These are phyloP conservation scores for Dendrostoma leiphaemia DNA, from an alignment of 2,329 filamentous ascomycete species.

Conservation along the genomic window DNA sequence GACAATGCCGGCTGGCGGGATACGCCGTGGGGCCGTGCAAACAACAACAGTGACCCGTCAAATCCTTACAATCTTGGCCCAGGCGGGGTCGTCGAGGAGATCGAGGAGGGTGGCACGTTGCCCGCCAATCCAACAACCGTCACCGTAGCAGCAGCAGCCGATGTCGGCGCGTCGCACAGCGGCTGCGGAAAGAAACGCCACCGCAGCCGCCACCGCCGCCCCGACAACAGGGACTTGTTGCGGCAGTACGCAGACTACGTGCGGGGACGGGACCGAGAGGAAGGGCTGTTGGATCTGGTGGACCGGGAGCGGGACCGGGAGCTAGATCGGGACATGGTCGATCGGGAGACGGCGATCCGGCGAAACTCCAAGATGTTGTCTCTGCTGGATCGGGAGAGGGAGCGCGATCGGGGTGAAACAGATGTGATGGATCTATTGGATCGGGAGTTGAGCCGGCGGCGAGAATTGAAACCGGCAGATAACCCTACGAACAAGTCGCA, in stretches of 20 bases:
- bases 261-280: neutral
- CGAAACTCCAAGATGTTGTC: slow-evolving; percentile 2
- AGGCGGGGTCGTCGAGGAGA: slow-evolving; percentile 5
- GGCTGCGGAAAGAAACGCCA: neutral
- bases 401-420: neutral
- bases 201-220: no score
- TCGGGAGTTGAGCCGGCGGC: neutral
- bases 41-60: neutral
- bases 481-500: neutral
- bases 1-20: slow-evolving; percentile 8
- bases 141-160: neutral
- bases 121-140: neutral
- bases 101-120: slow-evolving; percentile 5
- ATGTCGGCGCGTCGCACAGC: slow-evolving; percentile 1
- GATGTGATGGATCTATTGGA: neutral
- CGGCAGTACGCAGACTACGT: neutral
- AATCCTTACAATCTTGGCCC: neutral
- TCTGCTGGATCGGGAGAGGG: slow-evolving; percentile 7
- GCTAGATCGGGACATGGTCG: neutral
- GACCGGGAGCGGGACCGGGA: slow-evolving; percentile 5
- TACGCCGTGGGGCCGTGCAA: neutral
- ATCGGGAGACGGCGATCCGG: neutral
- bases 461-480: neutral
- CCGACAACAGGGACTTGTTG: neutral
- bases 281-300: neutral